Evolutionary conservation across 1,284 basidiomycete genomes (phyloP).

Genomic region (Ustilago tritici): DNA sequence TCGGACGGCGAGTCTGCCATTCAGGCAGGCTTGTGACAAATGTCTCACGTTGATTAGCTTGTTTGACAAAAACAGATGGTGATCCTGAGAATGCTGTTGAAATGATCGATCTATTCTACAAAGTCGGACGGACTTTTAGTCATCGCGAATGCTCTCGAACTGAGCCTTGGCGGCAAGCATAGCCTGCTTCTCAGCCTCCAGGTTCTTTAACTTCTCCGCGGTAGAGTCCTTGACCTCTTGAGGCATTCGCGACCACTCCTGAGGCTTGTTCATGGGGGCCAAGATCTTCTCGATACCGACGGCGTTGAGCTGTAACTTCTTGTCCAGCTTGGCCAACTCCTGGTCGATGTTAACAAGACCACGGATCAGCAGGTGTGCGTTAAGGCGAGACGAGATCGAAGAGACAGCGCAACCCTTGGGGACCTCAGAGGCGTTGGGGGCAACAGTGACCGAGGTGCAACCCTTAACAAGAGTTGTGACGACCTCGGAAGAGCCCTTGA

Average conservation of each 20-base stretch:
- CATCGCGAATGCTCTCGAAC: constrained; percentile 62
- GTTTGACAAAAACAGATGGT: not conserved
- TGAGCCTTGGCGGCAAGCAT: constrained; percentile 58
- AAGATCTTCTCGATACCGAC: constrained; percentile 53
- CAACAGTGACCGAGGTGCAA: constrained; percentile 79
- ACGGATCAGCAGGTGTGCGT: constrained; percentile 61
- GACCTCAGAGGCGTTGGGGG: constrained; percentile 75
- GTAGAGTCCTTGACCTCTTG: constrained; percentile 59
- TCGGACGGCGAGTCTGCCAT: too few relatives aligned
- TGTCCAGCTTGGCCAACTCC: constrained; percentile 64
- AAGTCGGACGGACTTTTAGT: constrained; percentile 4
- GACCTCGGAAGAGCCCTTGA: constrained; percentile 80
- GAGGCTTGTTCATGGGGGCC: constrained; percentile 57
- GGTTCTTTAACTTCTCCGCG: constrained; percentile 55
- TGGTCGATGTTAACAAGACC: constrained; percentile 65
- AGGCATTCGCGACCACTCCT: constrained; percentile 63
- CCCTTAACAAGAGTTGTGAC: constrained; percentile 89
- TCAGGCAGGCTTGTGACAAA: too few relatives aligned
- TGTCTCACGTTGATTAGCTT: too few relatives aligned
- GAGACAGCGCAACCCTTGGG: constrained; percentile 91
- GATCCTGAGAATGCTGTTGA: not conserved
- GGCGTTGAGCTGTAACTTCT: constrained; percentile 64
- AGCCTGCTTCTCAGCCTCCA: constrained; percentile 58
- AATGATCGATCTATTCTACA: not conserved
- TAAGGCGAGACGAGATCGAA: constrained; percentile 55